Base-by-base conservation (phyloP, 2,329 filamentous ascomycete species). In the Pseudopithomyces chartarum region DNA sequence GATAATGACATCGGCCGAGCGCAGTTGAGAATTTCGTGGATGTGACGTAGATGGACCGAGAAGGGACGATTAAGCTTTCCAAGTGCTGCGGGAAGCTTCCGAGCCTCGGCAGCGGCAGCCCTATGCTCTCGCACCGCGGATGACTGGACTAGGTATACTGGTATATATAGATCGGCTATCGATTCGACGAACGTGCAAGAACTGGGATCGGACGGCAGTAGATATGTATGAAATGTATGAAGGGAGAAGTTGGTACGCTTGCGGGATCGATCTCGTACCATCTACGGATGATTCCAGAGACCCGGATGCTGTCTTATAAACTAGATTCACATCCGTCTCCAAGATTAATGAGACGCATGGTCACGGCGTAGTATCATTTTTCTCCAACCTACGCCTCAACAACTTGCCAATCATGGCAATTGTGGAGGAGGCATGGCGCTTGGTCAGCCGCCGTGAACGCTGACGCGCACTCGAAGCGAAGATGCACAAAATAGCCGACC, bases 71-170 rank as follows among this genome's bases (percentile, higher is more conserved):
- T 47, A 47, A 47, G 44, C 44, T 47, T 47, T 29, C 26, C 10
- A 40, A 40, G 38, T 6, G 19, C 38, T 17, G 15, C 47, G 47
- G 47, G n/a, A 40, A 50, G 47, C 22, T 40, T 40, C 47, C 33
- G 34, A 17, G 34, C 34, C 47, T 50, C 47, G 47, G 47, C 34
- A 49, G 19, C 22, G 39, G 13, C 46, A 50, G 47, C 34, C 47
- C 34, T 50, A 32, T 22, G 47, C 15, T 34, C 17, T 26, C 17
- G 19, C 33, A 20, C 32, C 33, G 46, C 32, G 12, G 33, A 39
- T 34, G n/a, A 36, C 29, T n/a, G 19, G n/a, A n/a, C n/a, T n/a
- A n/a, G n/a, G n/a, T n/a, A n/a, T n/a, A n/a, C n/a, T n/a, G n/a
- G n/a, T n/a, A n/a, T n/a, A n/a, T n/a, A n/a, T n/a, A n/a, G n/a